These are phyloP conservation scores for Phytophthora idaei DNA, from an alignment of 352 stramenopile genomes.

Conservation along the genomic window DNA sequence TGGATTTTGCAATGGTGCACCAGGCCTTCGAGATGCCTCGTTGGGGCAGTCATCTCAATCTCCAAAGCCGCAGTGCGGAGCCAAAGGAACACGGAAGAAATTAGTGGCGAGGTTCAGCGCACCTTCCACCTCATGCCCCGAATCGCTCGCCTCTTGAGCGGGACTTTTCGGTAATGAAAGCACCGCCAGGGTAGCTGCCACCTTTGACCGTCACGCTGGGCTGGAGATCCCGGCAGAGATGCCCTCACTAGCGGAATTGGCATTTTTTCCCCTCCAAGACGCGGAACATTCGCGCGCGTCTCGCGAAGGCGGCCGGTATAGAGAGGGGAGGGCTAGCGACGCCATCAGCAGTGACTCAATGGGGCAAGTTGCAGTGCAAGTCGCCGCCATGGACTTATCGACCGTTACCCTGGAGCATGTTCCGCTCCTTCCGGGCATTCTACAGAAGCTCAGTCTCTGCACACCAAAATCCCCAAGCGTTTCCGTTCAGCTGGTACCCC, in stretches of 20 bases:
- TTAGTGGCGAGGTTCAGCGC: slow-evolving; percentile 22
- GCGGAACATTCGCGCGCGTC: slow-evolving; percentile 18
- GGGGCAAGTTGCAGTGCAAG: slow-evolving; percentile 10
- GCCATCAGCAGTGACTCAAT: slow-evolving; percentile 5
- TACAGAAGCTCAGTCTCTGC: slow-evolving; percentile 34
- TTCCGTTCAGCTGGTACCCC: slow-evolving; percentile 40
- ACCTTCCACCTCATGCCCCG: background rate
- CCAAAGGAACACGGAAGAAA: slow-evolving; percentile 36
- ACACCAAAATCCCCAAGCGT: slow-evolving; percentile 41
- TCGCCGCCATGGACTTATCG: slow-evolving; percentile 16
- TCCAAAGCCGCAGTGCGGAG: background rate
- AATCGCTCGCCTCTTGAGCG: background rate
- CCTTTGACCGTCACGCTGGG: background rate
- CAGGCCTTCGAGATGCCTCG: background rate
- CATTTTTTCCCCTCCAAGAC: slow-evolving; percentile 16
- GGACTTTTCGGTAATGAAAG: slow-evolving; percentile 19
- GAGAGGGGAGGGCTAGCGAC: slow-evolving; percentile 9
- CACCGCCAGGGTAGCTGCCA: background rate
- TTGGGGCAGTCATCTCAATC: background rate
- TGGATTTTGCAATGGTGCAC: background rate
- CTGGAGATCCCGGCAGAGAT: slow-evolving; percentile 20
- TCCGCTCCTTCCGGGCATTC: slow-evolving; percentile 25
- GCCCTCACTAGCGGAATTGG: background rate
- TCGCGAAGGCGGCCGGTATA: slow-evolving; percentile 20
- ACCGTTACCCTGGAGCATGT: slow-evolving; percentile 26